Base-by-base conservation (phyloP, 2,329 filamentous ascomycete genomes). In the Colletotrichum limetticola region DNA sequence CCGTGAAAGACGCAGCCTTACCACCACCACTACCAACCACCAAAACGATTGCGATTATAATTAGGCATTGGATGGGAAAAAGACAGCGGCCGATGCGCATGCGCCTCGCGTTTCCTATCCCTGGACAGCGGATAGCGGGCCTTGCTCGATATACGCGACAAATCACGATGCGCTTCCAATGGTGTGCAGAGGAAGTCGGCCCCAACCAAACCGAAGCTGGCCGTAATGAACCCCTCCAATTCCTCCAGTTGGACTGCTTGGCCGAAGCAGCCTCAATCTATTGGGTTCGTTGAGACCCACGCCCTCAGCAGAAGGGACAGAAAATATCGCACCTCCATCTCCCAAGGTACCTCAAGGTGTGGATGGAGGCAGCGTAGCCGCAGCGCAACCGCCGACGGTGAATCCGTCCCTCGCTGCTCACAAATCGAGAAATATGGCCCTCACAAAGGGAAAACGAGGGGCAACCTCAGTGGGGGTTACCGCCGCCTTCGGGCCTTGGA, bases 301-400 rank as follows among this genome's bases (percentile, higher is more conserved):
- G 67, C 56, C 58, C 71, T 66, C 56, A 66, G 71, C 61, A 55
- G 35, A 49, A 71, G 58, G 70, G 71, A 71, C 66, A 71, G 66
- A 73, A 73, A 73, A 73, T 73, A 73, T 73, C 71, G 71, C 71
- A 73, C 56, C 71, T 72, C 56, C 35, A 61, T 73, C 66, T 59
- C 53, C 59, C 46, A 61, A 73, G 60, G 66, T 71, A 73, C 66
- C 71, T 72, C 46, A 49, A 72, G 66, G 60, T 70, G 66, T 65
- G 70, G 46, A 60, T 58, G 70, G 35, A 72, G 53, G 56, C 35
- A 64, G 32, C 12, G 6, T n/a, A 42, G 37, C 37, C 37, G 37
- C 37, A 42, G 12, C 37, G 37, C 37, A 16, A 42, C 37, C 37
- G 37, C 37, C 37, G 62, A 61, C 55, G 35, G 46, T 65, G 59